Evolutionary conservation across 2,329 filamentous ascomycete genomes (phyloP), one percentile per base, ranked within the genome.

Genomic region (Raffaelea ambrosiae): DNA sequence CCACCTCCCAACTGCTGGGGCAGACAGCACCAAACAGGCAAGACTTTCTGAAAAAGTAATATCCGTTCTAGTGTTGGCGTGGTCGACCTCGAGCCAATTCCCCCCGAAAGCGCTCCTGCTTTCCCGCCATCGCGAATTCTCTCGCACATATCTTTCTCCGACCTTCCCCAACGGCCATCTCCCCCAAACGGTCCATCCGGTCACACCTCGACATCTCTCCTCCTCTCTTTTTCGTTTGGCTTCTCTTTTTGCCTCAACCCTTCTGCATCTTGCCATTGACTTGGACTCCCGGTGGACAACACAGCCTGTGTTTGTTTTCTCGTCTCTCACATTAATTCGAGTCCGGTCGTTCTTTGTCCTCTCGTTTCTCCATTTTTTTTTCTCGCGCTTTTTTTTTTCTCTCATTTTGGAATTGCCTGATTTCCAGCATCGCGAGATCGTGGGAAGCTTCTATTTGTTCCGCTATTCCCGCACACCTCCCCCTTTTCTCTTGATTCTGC

Each of bases 81-180:
- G 23, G n/a, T 18, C 18, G 21, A 38, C 21, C 26, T 51, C 48
- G 45, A 50, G 48, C 45, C 51, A 50, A 52, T 50, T 48, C 43
- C 46, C 45, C 51, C 51, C 51, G 51, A 52, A 49, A 43, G 26
- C 22, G 22, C 19, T 38, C 23, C 26, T 33, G 22, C n/a, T 46
- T 42, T 47, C 41, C 48, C 16, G 36, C 35, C 47, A 47, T 51
- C 51, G 45, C 41, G 45, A 41, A 48, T 52, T 52, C 45, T 36
- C 48, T 48, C 48, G 45, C 48, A 23, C 35, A 38, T 38, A 42
- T 42, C 26, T 22, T 48, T 23, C 48, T 29, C 47, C 41, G 35
- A 38, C 35, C 35, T 38, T 33, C 48, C 40, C 23, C 40, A 29
- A 29, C 26, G 26, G 7, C 26, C 26, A 29, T 29, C 26, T 23